These are phyloP conservation scores for Syncephalastrum racemosum DNA, from an alignment of 371 early-diverging fungal genomes.

Conservation along the genomic window DNA sequence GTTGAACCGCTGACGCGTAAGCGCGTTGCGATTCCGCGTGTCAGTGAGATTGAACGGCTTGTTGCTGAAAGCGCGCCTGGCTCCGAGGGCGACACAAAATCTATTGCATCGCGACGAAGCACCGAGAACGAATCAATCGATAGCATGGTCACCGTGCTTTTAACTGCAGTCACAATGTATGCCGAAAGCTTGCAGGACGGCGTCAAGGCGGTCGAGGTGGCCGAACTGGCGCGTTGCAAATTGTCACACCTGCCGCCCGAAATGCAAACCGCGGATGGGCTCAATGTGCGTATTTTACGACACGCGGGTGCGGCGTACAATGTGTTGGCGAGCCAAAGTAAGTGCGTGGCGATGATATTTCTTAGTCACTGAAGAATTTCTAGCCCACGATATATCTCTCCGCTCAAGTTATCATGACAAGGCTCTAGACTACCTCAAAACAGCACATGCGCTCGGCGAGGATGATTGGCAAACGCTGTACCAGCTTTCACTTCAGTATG, in stretches of 20 bases:
- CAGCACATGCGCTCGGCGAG: constrained; percentile 51
- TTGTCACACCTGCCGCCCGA: constrained; percentile 16
- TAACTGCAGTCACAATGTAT: constrained; percentile 42
- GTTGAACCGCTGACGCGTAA: constrained; percentile 12
- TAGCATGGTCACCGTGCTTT: constrained; percentile 38
- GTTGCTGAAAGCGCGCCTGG: background rate
- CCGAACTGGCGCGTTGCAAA: constrained; percentile 14
- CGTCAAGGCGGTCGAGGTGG: constrained; percentile 32
- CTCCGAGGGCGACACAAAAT: constrained; percentile 53
- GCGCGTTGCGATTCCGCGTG: constrained; percentile 1
- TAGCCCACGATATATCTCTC: constrained; percentile 47
- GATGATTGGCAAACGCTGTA: constrained; percentile 62
- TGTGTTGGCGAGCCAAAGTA: constrained; percentile 57
- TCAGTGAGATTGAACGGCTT: constrained; percentile 7
- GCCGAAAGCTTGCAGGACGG: constrained; percentile 38
- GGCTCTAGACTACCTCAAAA: constrained; percentile 58
- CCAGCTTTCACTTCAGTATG: constrained; percentile 74
- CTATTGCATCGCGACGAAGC: constrained; percentile 25
- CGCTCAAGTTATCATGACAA: constrained; percentile 62
- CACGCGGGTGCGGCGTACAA: constrained; percentile 60
- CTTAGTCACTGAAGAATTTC: background rate
- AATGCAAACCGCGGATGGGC: too few species aligned
- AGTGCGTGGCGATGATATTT: constrained; percentile 5
- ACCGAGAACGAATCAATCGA: constrained; percentile 13
- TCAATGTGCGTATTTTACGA: constrained; percentile 22